Evolutionary conservation across 2,329 filamentous ascomycete species (phyloP), one percentile per base, ranked within the genome.

Genomic region (Bipolaris gigantea): DNA sequence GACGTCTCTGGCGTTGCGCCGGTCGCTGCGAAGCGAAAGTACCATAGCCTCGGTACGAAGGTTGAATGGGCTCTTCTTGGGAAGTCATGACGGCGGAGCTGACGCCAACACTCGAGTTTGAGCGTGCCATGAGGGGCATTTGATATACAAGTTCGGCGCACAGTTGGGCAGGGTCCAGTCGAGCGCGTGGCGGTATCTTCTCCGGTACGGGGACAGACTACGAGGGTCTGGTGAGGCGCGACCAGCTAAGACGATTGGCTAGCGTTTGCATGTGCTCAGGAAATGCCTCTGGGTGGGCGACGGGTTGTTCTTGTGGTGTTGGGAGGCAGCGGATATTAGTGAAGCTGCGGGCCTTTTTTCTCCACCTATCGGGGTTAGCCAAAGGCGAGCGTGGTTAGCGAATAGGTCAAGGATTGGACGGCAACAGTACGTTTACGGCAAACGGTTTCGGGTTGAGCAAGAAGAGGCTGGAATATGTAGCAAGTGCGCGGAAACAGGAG

Each of bases 11-110:
- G 50, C 74, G 70, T 48, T 73, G 68, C 34, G 25, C 48, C 32
- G 53, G 48, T 19, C 48, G 48, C 32, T 51, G 53, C 40, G 62
- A 44, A 8, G 52, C 70, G 53, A 64, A 71, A 48, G 63, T 74
- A 35, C 72, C 67, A 39, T 77, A 77, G 19, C 70, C 63, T 33
- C 76, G 74, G 49, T 60, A 59, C 42, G 61, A 56, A 15, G 58
- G 60, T 30, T 75, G 59, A 6, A 73, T 64, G 18, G 77, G 77
- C 63, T 80, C 79, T 61, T 80, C 79, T 55, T 76, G 50, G 64
- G 72, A 67, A 35, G 63, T 59, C 72, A 74, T 75, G 54, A 73
- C 58, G 45, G 66, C 65, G 34, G 71, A 69, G 56, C 67, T 69
- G 42, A 65, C 56, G n/a, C 53, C 64, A 41, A 56, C 51, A 43